phyloP scores from a whole-genome alignment of 2,329 filamentous ascomycete genomes.

The Calonectria multiphialidica region DNA sequence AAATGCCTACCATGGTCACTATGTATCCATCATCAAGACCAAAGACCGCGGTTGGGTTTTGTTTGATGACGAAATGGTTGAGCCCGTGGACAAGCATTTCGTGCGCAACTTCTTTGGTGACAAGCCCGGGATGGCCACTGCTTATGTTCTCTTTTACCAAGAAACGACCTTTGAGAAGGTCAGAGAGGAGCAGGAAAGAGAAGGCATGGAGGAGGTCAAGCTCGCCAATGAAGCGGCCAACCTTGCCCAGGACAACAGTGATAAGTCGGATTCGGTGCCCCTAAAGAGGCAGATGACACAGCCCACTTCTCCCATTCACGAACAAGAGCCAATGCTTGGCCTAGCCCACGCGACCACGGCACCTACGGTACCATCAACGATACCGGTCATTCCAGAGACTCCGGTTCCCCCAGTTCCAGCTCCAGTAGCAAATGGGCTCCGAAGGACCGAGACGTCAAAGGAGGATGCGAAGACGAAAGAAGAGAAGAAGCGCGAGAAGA shows the following conservation, averaged over 20 bases:
- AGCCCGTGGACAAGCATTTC: slow-evolving; percentile 96
- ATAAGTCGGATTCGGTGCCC: slow-evolving; percentile 56
- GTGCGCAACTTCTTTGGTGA: slow-evolving; percentile 98
- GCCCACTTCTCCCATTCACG: slow-evolving; percentile 58
- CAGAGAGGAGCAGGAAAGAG: slow-evolving; percentile 84
- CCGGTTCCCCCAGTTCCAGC: slow-evolving; percentile 29
- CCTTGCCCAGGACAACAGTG: slow-evolving; percentile 62
- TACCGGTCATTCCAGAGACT: slow-evolving; percentile 27
- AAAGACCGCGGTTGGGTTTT: slow-evolving; percentile 95
- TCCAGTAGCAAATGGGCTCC: slow-evolving; percentile 30
- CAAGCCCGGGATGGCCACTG: slow-evolving; percentile 89
- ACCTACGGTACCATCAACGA: slow-evolving; percentile 53
- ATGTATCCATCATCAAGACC: slow-evolving; percentile 97
- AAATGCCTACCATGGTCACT: slow-evolving; percentile 97
- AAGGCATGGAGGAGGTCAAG: slow-evolving; percentile 74
- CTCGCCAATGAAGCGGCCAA: slow-evolving; percentile 69
- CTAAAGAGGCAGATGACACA: slow-evolving; percentile 65
- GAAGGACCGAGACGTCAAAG: slow-evolving; percentile 41
- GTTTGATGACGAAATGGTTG: slow-evolving; percentile 98
- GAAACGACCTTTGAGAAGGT: slow-evolving; percentile 81
- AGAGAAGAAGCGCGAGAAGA: slow-evolving; percentile 76
- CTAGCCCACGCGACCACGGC: slow-evolving; percentile 77
- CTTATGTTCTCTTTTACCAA: slow-evolving; percentile 98
- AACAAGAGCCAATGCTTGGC: slow-evolving; percentile 66
- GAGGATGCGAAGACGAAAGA: slow-evolving; percentile 63